Evolutionary conservation across 257 asterid genomes (phyloP).

Genomic region (Ligustrum vulgare): DNA sequence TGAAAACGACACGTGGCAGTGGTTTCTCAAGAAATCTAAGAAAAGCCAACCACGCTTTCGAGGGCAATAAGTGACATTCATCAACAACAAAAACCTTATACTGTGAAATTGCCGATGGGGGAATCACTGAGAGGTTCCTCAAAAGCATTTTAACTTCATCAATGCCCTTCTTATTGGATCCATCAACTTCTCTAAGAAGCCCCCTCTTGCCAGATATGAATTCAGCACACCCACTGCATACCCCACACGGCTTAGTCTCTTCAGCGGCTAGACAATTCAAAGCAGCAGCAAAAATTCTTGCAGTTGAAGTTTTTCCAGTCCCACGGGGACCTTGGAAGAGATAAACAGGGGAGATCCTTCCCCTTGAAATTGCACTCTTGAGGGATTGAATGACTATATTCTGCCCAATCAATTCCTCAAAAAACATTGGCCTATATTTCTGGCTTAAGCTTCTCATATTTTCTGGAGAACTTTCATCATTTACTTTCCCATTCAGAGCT

Average conservation of each 20-base stretch:
- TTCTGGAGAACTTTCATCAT: slow-evolving; percentile 67
- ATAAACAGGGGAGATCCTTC: slow-evolving; percentile 78
- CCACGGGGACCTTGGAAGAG: slow-evolving; percentile 99
- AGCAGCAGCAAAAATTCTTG: slow-evolving; percentile 83
- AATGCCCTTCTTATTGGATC: slow-evolving; percentile 69
- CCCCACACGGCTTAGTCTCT: slow-evolving; percentile 86
- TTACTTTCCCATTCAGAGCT: slow-evolving; percentile 45
- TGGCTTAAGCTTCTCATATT: slow-evolving; percentile 74
- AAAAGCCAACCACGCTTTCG: slow-evolving; percentile 82
- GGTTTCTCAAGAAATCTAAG: slow-evolving; percentile 85
- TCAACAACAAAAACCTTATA: slow-evolving; percentile 73
- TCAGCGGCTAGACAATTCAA: slow-evolving; percentile 84
- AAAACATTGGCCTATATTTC: slow-evolving; percentile 84
- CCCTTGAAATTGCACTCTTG: slow-evolving; percentile 57
- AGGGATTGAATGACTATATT: slow-evolving; percentile 80
- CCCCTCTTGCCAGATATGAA: slow-evolving; percentile 70
- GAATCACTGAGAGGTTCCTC: slow-evolving; percentile 45
- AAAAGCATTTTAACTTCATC: slow-evolving; percentile 56
- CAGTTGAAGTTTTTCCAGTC: slow-evolving; percentile 91
- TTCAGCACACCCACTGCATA: slow-evolving; percentile 75
- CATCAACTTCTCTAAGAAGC: slow-evolving; percentile 70
- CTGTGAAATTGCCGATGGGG: slow-evolving; percentile 40
- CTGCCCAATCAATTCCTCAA: slow-evolving; percentile 87
- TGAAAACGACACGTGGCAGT: slow-evolving; percentile 62
- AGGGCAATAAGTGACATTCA: slow-evolving; percentile 87